phyloP scores from a whole-genome alignment of 306 rosid species.

The Cucurbita moschata region DNA sequence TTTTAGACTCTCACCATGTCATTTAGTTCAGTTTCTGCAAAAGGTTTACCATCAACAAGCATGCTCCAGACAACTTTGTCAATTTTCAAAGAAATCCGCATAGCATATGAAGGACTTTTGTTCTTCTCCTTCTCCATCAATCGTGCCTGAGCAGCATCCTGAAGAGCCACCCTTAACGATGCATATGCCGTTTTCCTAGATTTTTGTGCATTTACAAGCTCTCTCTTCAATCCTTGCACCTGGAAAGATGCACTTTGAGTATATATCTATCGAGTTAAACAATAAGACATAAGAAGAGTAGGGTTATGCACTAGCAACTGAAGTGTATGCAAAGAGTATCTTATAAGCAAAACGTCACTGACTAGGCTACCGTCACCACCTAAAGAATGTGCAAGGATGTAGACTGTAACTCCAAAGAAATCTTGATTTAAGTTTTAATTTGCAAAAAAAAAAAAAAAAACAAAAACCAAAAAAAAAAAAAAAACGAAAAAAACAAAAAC shows the following conservation, averaged over 20 bases:
- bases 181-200: constrained; percentile 72
- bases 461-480: too few species aligned
- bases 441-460: background rate
- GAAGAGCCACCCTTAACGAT: constrained; percentile 74
- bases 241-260: constrained; percentile 21
- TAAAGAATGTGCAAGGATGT: background rate
- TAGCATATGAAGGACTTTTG: constrained; percentile 95
- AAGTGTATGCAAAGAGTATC: background rate
- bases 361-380: background rate
- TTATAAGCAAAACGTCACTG: background rate
- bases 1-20: constrained; percentile 64
- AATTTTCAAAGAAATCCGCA: constrained; percentile 92
- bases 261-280: background rate
- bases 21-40: constrained; percentile 94
- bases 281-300: background rate
- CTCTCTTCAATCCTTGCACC: constrained; percentile 85
- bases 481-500: too few species aligned
- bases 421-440: background rate
- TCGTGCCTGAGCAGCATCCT: constrained; percentile 80
- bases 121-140: constrained; percentile 89
- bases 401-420: background rate
- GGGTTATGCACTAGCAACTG: background rate
- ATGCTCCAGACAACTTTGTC: constrained; percentile 91
- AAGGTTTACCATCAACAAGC: constrained; percentile 96
- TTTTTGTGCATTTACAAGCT: constrained; percentile 65